phyloP scores from a whole-genome alignment of 2,329 filamentous ascomycete species.

The Colletotrichum sp. region DNA sequence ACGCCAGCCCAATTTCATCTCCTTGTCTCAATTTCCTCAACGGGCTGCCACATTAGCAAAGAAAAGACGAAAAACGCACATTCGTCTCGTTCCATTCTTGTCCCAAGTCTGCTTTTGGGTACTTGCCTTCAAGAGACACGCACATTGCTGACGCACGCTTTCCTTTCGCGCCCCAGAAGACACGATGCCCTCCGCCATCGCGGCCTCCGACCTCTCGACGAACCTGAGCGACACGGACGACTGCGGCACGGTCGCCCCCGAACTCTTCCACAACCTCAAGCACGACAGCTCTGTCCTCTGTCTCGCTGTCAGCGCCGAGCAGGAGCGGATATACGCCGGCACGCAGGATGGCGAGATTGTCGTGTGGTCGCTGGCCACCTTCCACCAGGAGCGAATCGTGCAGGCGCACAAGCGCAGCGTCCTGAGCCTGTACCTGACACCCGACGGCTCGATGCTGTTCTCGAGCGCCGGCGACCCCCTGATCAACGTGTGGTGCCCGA shows the following conservation, averaged over 20 bases:
- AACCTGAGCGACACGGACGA: constrained; percentile 24
- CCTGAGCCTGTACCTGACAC: constrained; percentile 81
- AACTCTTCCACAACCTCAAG: constrained; percentile 75
- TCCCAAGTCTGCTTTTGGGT: not conserved
- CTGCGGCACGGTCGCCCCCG: constrained; percentile 49
- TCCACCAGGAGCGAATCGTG: constrained; percentile 77
- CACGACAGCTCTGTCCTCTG: constrained; percentile 83
- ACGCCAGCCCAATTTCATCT: not conserved
- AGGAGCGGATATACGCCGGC: constrained; percentile 86
- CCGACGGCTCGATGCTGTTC: constrained; percentile 78
- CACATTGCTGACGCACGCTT: not conserved
- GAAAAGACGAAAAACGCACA: not conserved
- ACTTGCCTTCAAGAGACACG: not conserved
- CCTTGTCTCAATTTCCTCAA: not conserved
- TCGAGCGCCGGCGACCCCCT: constrained; percentile 94
- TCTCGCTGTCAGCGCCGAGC: constrained; percentile 78
- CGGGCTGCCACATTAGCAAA: not conserved
- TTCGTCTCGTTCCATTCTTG: not conserved
- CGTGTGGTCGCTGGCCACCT: constrained; percentile 89
- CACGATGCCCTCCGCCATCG: constrained; percentile 20
- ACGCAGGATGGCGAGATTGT: constrained; percentile 94
- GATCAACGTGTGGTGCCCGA: constrained; percentile 91
- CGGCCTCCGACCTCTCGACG: constrained; percentile 21
- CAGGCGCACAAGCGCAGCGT: constrained; percentile 93
- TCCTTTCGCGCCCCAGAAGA: constrained; percentile 1